A percentile compares a stretch with the other conserved stretches of the same genome.
These are phyloP conservation scores for Nicotiana attenuata DNA, from an alignment of 257 asterid genomes.

Conservation along the genomic window DNA sequence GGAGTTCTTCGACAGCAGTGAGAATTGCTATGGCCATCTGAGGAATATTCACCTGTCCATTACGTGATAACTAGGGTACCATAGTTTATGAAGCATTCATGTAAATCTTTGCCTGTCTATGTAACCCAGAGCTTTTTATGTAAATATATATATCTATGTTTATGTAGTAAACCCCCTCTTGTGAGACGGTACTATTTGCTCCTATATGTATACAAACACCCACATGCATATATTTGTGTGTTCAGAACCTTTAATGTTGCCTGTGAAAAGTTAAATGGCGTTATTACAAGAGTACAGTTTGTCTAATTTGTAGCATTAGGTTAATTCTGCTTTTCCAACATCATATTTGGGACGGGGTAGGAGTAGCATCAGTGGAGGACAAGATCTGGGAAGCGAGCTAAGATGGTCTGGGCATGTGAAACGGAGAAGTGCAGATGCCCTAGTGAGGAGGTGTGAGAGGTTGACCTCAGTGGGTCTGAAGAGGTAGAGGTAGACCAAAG, in stretches of 20 bases:
- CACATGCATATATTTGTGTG: neutral
- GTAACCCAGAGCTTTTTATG: neutral
- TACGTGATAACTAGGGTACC: conserved; percentile 16
- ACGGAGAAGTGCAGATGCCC: too few relatives aligned
- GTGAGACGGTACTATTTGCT: neutral
- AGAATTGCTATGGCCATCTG: conserved; percentile 69
- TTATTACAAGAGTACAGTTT: neutral
- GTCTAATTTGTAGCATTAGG: neutral
- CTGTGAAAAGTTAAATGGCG: neutral
- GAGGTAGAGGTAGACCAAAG: too few relatives aligned
- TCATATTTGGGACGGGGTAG: neutral
- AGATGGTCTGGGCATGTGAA: too few relatives aligned
- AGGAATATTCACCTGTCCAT: conserved; percentile 48
- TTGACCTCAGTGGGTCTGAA: too few relatives aligned
- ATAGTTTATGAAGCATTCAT: neutral
- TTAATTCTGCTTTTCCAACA: neutral
- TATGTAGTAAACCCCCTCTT: neutral
- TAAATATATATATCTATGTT: neutral
- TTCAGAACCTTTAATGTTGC: neutral
- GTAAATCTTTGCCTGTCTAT: neutral
- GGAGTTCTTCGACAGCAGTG: conserved; percentile 39
- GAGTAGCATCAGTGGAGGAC: too few relatives aligned
- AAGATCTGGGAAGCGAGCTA: too few relatives aligned
- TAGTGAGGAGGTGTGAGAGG: too few relatives aligned
- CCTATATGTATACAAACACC: neutral